A percentile compares a stretch with the other conserved stretches of the same genome.
phyloP scores from a whole-genome alignment of 495 filamentous ascomycete genomes.

The Aspergillus leporis region DNA sequence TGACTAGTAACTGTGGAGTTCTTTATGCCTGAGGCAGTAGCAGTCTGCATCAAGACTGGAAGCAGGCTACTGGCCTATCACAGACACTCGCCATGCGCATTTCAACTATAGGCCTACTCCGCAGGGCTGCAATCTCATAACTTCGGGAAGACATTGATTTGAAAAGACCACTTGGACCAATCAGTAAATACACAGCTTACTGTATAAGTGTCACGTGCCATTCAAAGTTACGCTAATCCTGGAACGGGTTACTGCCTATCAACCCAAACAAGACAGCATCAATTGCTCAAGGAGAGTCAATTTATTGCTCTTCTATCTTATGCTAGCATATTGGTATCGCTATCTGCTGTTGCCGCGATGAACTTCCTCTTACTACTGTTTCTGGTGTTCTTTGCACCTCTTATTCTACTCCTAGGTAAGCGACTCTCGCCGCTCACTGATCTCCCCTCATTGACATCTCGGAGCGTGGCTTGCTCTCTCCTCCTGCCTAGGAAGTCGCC shows the following conservation, averaged over 20 bases:
- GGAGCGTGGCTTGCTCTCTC: constrained; percentile 58
- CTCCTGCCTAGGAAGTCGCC: constrained; percentile 57
- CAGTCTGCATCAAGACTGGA: not conserved
- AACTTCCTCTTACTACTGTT: constrained; percentile 51
- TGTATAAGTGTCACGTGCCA: constrained; percentile 9
- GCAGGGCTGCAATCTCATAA: too few species aligned
- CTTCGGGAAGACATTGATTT: too few species aligned
- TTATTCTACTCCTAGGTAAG: constrained; percentile 51
- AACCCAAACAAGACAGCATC: not conserved
- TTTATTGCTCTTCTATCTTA: not conserved
- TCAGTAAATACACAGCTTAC: not conserved
- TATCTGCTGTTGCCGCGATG: constrained; percentile 31
- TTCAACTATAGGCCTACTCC: not conserved
- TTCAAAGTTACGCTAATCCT: constrained; percentile 14
- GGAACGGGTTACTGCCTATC: not conserved
- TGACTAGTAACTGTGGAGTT: not conserved
- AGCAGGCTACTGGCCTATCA: not conserved
- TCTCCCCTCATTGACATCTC: constrained; percentile 23
- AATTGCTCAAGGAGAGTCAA: not conserved
- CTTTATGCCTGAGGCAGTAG: not conserved
- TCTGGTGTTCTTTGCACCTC: constrained; percentile 49
- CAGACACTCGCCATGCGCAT: not conserved
- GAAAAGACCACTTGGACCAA: too few species aligned
- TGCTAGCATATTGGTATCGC: not conserved
- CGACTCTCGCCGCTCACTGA: constrained; percentile 4